Evolutionary conservation across 208 protist genomes (phyloP), one percentile per base, ranked within the genome.

Genomic region (Vickermania spadyakhi): DNA sequence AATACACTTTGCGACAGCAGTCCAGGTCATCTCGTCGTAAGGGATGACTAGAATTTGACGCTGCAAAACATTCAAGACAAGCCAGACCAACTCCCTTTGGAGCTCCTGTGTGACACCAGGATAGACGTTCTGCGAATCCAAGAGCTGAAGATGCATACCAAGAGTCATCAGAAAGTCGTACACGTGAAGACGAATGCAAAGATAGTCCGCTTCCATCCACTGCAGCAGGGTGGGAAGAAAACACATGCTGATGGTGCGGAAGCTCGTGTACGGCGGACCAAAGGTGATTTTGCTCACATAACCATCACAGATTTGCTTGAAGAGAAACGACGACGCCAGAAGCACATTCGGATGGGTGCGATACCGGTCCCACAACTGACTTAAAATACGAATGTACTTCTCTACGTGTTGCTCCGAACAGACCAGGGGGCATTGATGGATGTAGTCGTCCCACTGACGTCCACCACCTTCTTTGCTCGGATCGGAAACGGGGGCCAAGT

Each of bases 151-250:
- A 62, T 95, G 89, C 52, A 84, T 67, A 27, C 79, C 81, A 7
- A 95, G 70, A 42, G 81, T 91, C 7, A 93, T 42, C 1, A 95
- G 45, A 53, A 95, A 81, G 68, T 93, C 85, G 68, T 93, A 95
- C 31, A 95, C 89, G 63, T 95, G 84, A 50, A 79, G 80, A 58
- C 83, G 77, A 60, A 95, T 84, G 62, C 80, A 95, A 28, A 90
- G 64, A 63, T 95, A 95, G 55, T 89, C 84, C 63, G 78, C 91
- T 58, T 77, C 67, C 84, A 92, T 91, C 75, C 83, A 79, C 29
- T 75, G 68, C 29, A 91, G 80, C 29, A 93, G 66, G 57, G 75
- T 84, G 26, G 84, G 81, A 31, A 91, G 58, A 57, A 87, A 93
- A 59, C 80, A 89, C n/a, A 89, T 66, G 25, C 71, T 91, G 21